Conservation (phyloP, 306 rosid species). For the Parietaria judaica region DNA sequence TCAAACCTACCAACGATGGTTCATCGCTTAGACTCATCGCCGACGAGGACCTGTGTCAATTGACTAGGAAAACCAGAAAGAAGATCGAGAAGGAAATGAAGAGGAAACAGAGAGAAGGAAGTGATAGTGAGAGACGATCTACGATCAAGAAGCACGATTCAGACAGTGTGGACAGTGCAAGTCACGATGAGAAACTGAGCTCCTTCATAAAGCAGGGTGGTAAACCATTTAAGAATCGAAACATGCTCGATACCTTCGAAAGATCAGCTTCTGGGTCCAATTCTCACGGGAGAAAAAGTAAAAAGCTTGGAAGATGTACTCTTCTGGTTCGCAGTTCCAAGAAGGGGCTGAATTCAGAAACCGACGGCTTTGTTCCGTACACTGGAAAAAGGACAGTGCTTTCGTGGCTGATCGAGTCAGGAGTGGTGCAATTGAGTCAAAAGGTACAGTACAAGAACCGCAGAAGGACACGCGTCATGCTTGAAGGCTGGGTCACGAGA, state of each 20-base stretch:
- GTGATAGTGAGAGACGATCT: constrained; percentile 47
- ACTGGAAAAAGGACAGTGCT: constrained; percentile 87
- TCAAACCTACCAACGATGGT: constrained; percentile 41
- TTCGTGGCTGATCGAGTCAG: constrained; percentile 86
- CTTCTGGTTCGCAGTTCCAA: constrained; percentile 75
- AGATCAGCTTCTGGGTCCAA: constrained; percentile 41
- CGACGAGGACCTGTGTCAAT: constrained; percentile 75
- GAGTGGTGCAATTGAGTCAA: constrained; percentile 68
- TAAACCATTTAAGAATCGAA: constrained; percentile 59
- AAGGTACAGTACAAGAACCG: constrained; percentile 84
- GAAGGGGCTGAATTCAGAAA: constrained; percentile 58
- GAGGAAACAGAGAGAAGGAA: constrained; percentile 42
- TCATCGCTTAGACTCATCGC: constrained; percentile 61
- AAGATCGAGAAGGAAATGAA: constrained; percentile 84
- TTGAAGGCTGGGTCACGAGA: constrained; percentile 93
- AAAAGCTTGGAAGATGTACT: constrained; percentile 68
- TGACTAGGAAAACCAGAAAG: constrained; percentile 90
- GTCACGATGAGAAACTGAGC: constrained; percentile 81
- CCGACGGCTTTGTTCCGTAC: constrained; percentile 83
- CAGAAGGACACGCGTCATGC: constrained; percentile 60
- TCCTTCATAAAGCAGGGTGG: constrained; percentile 73
- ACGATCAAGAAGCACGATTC: constrained; percentile 37
- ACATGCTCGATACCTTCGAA: constrained; percentile 30
- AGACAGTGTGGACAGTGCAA: constrained; percentile 55
- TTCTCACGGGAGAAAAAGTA: constrained; percentile 63